phyloP scores from a whole-genome alignment of 202 grass and related monocot genomes.

The Setaria italica region DNA sequence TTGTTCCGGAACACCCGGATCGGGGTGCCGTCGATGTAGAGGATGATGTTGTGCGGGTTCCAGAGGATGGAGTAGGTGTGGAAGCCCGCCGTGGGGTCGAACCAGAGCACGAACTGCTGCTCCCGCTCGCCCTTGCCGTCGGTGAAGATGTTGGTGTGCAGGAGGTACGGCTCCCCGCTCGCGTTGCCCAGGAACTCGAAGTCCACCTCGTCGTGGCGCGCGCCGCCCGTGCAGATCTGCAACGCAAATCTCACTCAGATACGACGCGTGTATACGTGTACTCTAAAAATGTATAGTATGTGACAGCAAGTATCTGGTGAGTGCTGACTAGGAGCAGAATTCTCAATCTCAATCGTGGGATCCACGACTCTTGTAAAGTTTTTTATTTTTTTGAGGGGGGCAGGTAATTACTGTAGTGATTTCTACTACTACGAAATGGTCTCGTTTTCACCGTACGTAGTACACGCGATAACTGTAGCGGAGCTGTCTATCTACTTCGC shows the following conservation, averaged over 20 bases:
- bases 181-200: slow-evolving; percentile 88
- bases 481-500: background rate
- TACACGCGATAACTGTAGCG: background rate
- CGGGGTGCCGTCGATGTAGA: slow-evolving; percentile 74
- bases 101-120: slow-evolving; percentile 89
- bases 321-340: no score
- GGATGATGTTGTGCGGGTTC: slow-evolving; percentile 74
- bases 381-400: background rate
- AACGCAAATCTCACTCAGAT: background rate
- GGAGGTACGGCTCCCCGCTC: slow-evolving; percentile 78
- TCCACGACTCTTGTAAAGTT: background rate
- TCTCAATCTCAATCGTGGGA: background rate
- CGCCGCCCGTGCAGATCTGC: slow-evolving; percentile 72
- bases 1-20: slow-evolving; percentile 76
- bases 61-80: slow-evolving; percentile 91
- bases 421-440: background rate
- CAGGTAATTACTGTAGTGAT: no score
- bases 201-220: slow-evolving; percentile 78
- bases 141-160: slow-evolving; percentile 90
- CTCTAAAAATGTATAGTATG: no score
- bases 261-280: no score
- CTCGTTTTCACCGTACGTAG: background rate
- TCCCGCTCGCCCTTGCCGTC: slow-evolving; percentile 77
- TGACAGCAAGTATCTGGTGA: no score
- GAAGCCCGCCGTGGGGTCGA: slow-evolving; percentile 75